Conservation (phyloP, 2,329 filamentous ascomycete species). For the Whalleya microplaca region DNA sequence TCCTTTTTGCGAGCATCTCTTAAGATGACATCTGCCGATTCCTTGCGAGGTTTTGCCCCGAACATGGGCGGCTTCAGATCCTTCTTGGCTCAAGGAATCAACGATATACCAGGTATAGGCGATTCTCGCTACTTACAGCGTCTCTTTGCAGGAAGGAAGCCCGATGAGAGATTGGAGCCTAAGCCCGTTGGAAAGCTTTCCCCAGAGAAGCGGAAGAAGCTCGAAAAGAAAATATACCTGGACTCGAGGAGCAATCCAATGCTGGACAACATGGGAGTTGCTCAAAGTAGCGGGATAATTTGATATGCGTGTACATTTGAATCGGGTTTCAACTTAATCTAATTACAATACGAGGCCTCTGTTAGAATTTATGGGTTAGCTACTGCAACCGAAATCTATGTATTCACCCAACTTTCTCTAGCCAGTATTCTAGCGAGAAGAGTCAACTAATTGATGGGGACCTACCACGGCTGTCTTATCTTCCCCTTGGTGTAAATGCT, state of each 20-base stretch:
- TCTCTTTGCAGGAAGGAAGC: neutral
- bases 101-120: neutral
- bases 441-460: too few relatives aligned
- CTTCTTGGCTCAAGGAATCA: neutral
- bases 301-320: neutral
- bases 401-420: too few relatives aligned
- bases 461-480: too few relatives aligned
- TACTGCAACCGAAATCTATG: too few relatives aligned
- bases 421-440: too few relatives aligned
- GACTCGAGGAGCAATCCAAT: neutral
- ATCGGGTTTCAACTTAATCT: too few relatives aligned
- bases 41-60: too few relatives aligned
- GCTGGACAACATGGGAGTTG: neutral
- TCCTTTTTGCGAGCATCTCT: slow-evolving; percentile 2
- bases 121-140: neutral
- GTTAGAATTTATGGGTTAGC: too few relatives aligned
- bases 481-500: too few relatives aligned
- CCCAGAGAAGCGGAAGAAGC: slow-evolving; percentile 4
- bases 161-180: neutral
- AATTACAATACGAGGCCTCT: too few relatives aligned
- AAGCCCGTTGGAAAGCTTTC: neutral
- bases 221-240: neutral
- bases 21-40: neutral
- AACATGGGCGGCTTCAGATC: neutral
- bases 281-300: neutral